Evolutionary conservation across 768 basidiomycete species (phyloP), one percentile per base, ranked within the genome.

Genomic region (Cystofilobasidium capitatum): DNA sequence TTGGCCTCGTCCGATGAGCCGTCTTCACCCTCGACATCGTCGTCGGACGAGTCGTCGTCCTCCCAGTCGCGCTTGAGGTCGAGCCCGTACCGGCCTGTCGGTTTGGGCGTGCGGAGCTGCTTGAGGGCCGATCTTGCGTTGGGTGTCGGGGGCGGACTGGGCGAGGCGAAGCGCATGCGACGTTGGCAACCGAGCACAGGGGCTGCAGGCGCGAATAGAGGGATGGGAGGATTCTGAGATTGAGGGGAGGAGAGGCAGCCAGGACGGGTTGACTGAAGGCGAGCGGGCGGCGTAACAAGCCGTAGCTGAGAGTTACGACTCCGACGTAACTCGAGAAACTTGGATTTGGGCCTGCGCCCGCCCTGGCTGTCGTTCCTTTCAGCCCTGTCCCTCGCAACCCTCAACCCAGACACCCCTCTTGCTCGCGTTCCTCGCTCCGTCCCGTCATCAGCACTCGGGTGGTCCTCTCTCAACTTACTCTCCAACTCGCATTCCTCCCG

Each of bases 41-140:
- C 45, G 3, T 51, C 33, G 6, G 58, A 45, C 16, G 26, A 42
- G 58, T 49, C 54, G 44, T 42, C n/a, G n/a, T n/a, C n/a, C n/a
- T n/a, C 40, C 42, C 57, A 57, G 31, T 59, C 39, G 9, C 65
- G 51, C 51, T 55, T 55, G 51, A 55, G 5, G 51, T 55, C 51
- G 51, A 55, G 51, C 26, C 51, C 51, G 51, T 22, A 55, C 29
- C 51, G 51, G 14, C 51, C 51, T 3, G 29, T 31, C 49, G 49
- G 49, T 16, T 20, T 22, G 47, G 47, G n/a, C 3, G 47, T 9
- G 2, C 10, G 51, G 51, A 29, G 29, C 14, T 20, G 29, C 29
- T 33, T 22, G 51, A 4, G n/a, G n/a, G n/a, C 24, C 3, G 24
- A 29, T n/a, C 49, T 26, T 4, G 24, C n/a, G n/a, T n/a, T 6